phyloP scores from a whole-genome alignment of 305 asterid species.

The Striga hermonthica region DNA sequence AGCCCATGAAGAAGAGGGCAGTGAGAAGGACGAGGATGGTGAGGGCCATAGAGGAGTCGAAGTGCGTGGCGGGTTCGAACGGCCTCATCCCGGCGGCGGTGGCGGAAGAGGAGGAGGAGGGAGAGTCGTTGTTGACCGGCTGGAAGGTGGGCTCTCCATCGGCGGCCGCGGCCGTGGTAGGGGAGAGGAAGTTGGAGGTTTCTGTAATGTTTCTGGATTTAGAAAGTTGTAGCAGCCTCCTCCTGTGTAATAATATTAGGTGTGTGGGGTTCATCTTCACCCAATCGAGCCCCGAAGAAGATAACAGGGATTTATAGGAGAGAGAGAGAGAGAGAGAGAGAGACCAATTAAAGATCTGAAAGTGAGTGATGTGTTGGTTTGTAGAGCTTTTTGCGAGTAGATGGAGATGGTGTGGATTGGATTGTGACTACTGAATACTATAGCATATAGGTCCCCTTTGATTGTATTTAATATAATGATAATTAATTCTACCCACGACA shows the following conservation, averaged over 20 bases:
- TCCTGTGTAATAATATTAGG: not conserved
- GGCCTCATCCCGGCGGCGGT: slow-evolving; percentile 8
- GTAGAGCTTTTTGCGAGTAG: too few relatives aligned
- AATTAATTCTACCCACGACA: too few relatives aligned
- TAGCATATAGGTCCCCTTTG: too few relatives aligned
- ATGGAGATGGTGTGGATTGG: too few relatives aligned
- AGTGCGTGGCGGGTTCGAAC: slow-evolving; percentile 29
- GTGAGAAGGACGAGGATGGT: slow-evolving; percentile 51
- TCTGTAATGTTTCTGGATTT: not conserved
- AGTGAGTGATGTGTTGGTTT: too few relatives aligned
- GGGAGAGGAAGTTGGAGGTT: not conserved
- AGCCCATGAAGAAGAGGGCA: slow-evolving; percentile 59
- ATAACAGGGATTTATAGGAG: too few relatives aligned
- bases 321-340: too few relatives aligned
- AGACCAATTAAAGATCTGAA: too few relatives aligned
- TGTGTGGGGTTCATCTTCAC: slow-evolving; percentile 24
- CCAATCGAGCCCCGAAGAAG: too few relatives aligned
- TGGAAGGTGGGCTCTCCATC: not conserved
- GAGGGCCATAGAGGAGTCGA: slow-evolving; percentile 61
- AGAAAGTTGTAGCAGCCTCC: slow-evolving; percentile 22
- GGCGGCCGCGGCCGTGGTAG: not conserved
- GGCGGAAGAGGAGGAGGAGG: slow-evolving; percentile 26
- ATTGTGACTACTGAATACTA: too few relatives aligned
- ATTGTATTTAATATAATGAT: too few relatives aligned
- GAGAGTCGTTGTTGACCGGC: not conserved